These are phyloP conservation scores for Cryptococcus wingfieldii DNA, from an alignment of 1,284 basidiomycete genomes.

Conservation along the genomic window DNA sequence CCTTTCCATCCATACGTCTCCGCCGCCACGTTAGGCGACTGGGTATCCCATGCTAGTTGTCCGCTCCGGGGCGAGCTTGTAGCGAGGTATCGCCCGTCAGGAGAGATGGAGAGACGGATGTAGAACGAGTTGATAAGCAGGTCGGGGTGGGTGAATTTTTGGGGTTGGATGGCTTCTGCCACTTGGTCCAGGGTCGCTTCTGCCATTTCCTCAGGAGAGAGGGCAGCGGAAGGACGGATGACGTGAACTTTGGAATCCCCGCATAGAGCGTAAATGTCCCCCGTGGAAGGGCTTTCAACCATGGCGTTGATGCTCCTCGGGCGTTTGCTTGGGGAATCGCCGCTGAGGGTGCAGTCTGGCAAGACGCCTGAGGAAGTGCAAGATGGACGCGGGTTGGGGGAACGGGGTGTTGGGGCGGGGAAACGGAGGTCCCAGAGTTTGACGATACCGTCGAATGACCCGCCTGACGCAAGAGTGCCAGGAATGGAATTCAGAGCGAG, in stretches of 20 bases:
- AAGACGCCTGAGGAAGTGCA: slow-evolving; percentile 21
- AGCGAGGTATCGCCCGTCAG: slow-evolving; percentile 41
- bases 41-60: slow-evolving; percentile 43
- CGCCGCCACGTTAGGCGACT: not conserved
- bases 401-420: slow-evolving; percentile 18
- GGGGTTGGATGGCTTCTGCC: slow-evolving; percentile 23
- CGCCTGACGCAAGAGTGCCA: slow-evolving; percentile 44
- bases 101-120: slow-evolving; percentile 38
- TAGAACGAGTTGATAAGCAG: slow-evolving; percentile 41
- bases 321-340: slow-evolving; percentile 24
- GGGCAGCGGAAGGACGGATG: slow-evolving; percentile 30
- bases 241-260: slow-evolving; percentile 42
- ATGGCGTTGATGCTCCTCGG: slow-evolving; percentile 39
- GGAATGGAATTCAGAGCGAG: slow-evolving; percentile 42
- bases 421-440: slow-evolving; percentile 50
- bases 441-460: slow-evolving; percentile 46
- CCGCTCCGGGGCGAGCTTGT: slow-evolving; percentile 38
- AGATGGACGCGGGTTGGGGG: slow-evolving; percentile 19
- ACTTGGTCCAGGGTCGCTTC: not conserved
- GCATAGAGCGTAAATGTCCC: slow-evolving; percentile 39
- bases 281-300: slow-evolving; percentile 34
- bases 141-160: slow-evolving; percentile 37
- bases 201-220: not conserved
- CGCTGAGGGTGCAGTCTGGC: slow-evolving; percentile 34
- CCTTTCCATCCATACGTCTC: slow-evolving; percentile 1